Conservation (phyloP, 1,284 basidiomycete genomes). For the Xerocomus minutiporus region DNA sequence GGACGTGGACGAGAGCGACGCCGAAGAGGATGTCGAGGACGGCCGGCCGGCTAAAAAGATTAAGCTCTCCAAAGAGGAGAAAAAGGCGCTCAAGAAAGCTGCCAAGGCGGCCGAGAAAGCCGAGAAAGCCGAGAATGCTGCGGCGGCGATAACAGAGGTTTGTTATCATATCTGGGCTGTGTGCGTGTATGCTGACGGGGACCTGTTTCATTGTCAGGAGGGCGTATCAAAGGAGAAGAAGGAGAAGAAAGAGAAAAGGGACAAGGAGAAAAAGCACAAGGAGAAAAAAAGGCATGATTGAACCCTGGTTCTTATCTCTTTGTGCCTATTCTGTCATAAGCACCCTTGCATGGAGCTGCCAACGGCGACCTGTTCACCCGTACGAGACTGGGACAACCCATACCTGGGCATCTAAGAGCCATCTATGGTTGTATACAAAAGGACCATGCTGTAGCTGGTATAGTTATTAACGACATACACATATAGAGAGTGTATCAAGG, state of each 20-base stretch:
- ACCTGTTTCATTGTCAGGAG: conserved; percentile 19
- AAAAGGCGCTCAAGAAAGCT: conserved; percentile 75
- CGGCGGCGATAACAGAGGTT: conserved; percentile 38
- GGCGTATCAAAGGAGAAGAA: conserved; percentile 41
- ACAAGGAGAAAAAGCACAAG: conserved; percentile 40
- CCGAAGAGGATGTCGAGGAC: conserved; percentile 43
- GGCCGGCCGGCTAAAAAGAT: conserved; percentile 62
- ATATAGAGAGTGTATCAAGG: background rate
- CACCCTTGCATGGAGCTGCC: background rate
- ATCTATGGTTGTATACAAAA: background rate
- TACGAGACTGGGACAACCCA: no score
- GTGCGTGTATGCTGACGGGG: conserved; percentile 9
- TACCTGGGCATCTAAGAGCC: background rate
- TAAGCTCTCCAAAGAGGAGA: conserved; percentile 78
- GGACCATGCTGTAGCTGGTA: background rate
- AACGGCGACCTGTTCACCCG: no score
- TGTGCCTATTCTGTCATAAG: background rate
- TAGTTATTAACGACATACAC: background rate
- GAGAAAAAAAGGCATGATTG: conserved; percentile 39
- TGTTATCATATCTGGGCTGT: conserved; percentile 7
- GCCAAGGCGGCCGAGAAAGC: conserved; percentile 57
- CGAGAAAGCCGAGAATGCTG: conserved; percentile 29
- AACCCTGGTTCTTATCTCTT: conserved; percentile 1
- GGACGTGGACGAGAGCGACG: conserved; percentile 52
- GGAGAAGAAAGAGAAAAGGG: conserved; percentile 44